phyloP scores from a whole-genome alignment of 805 yeast genomes.

The Wickerhamiella kurtzmanii region DNA sequence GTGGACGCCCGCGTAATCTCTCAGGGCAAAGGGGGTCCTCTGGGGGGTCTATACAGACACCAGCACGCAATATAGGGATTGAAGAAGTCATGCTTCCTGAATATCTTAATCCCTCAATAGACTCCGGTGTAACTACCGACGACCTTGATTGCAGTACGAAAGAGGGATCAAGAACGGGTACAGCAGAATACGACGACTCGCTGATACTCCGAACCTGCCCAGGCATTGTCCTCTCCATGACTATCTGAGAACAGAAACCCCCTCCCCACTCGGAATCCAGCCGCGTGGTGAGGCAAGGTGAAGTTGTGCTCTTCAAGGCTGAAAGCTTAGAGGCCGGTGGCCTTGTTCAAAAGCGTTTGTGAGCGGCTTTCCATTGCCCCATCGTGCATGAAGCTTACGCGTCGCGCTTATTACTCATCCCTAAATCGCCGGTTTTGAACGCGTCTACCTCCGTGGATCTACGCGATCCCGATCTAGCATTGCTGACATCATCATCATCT shows the following conservation, averaged over 20 bases:
- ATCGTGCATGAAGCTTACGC: neutral
- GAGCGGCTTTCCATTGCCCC: neutral
- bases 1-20: neutral
- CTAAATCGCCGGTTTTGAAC: neutral
- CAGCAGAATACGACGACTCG: neutral
- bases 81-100: neutral
- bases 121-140: neutral
- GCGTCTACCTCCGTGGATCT: neutral
- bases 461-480: neutral
- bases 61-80: neutral
- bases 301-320: too few relatives aligned
- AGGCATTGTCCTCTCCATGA: neutral
- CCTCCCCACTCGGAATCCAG: neutral
- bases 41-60: neutral
- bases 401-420: neutral
- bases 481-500: neutral
- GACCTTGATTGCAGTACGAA: neutral
- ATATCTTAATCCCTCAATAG: neutral
- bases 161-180: neutral
- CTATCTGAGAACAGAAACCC: too few relatives aligned
- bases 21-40: neutral
- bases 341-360: neutral
- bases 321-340: neutral
- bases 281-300: too few relatives aligned
- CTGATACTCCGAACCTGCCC: neutral